phyloP scores from a whole-genome alignment of 139 green algal species.

The Volvox reticuliferus region DNA sequence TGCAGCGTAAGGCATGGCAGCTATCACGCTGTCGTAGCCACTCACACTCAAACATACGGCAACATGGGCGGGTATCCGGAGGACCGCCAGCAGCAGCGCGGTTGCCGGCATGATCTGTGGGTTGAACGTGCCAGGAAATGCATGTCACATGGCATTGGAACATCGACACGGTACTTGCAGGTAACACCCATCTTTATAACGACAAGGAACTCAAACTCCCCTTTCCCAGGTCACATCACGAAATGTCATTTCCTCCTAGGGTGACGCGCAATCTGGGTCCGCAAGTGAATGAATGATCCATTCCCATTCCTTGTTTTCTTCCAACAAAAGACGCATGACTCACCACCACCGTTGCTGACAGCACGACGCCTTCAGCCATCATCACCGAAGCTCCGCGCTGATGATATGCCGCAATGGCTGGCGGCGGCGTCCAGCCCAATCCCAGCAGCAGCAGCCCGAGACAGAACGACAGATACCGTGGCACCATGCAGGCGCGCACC shows the following conservation, averaged over 20 bases:
- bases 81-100: neutral
- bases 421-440: neutral
- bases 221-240: too few species aligned
- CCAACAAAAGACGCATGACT: neutral
- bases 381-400: neutral
- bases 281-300: too few species aligned
- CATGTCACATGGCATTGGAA: neutral
- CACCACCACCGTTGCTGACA: slow-evolving; percentile 2
- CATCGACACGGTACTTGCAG: neutral
- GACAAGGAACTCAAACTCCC: too few species aligned
- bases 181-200: neutral
- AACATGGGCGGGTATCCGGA: neutral
- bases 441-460: neutral
- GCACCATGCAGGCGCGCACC: slow-evolving; percentile 7
- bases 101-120: neutral
- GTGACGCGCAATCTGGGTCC: too few species aligned
- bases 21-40: neutral
- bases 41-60: neutral
- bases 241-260: too few species aligned
- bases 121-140: too few species aligned
- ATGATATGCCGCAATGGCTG: neutral
- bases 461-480: neutral
- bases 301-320: too few species aligned
- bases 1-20: neutral
- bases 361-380: neutral